Evolutionary conservation across 108 stramenopile species (phyloP).

Genomic region (Nitzschia inconspicua): DNA sequence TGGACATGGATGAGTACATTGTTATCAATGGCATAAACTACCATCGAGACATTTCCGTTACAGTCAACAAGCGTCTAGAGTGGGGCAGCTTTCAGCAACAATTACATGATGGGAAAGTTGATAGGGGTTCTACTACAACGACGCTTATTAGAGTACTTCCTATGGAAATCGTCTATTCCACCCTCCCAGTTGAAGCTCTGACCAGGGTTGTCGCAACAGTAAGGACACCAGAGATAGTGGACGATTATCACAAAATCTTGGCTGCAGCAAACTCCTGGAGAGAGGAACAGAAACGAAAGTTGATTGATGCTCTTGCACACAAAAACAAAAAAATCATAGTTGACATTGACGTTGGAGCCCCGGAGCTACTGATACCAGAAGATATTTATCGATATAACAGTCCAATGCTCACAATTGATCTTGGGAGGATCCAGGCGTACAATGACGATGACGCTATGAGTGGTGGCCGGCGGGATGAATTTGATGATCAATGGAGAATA

Average conservation of each 20-base stretch:
- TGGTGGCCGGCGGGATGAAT: conserved; percentile 1
- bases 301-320: conserved; percentile 54
- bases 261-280: conserved; percentile 42
- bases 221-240: conserved; percentile 53
- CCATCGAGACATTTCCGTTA: conserved; percentile 19
- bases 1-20: conserved; percentile 15
- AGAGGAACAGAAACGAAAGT: conserved; percentile 36
- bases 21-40: conserved; percentile 22
- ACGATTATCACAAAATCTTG: conserved; percentile 59
- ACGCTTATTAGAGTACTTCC: conserved; percentile 40
- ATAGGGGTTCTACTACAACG: conserved; percentile 28
- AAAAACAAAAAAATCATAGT: conserved; percentile 52
- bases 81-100: conserved; percentile 3
- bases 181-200: conserved; percentile 52
- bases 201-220: conserved; percentile 50
- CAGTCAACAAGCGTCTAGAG: conserved; percentile 15
- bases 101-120: background rate
- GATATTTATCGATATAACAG: conserved; percentile 32
- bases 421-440: conserved; percentile 46
- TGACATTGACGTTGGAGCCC: conserved; percentile 56
- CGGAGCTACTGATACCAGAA: conserved; percentile 65
- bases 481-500: conserved; percentile 59
- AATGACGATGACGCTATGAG: conserved; percentile 20
- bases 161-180: conserved; percentile 62
- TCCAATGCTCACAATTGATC: conserved; percentile 50